Percentiles rank a stretch among this genome's conserved stretches.
Evolutionary conservation across 1,284 basidiomycete genomes (phyloP).

Genomic region (Cryptococcus sp.): DNA sequence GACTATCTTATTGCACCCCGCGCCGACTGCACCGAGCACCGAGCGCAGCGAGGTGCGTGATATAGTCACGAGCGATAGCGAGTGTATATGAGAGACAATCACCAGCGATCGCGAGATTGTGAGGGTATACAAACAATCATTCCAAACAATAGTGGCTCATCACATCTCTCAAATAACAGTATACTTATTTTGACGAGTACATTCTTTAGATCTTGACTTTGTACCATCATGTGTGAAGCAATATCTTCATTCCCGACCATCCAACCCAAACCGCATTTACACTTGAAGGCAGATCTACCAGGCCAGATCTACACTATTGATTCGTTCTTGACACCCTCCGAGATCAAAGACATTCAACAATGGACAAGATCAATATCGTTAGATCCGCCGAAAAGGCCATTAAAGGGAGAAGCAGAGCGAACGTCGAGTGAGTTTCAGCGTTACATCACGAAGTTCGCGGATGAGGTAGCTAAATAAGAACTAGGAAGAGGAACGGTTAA

Average conservation of each 20-base stretch:
- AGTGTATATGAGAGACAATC: no score
- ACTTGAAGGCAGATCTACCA: not conserved
- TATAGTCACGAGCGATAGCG: no score
- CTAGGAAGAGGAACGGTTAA: slow-evolving; percentile 62
- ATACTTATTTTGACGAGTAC: no score
- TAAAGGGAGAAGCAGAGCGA: slow-evolving; percentile 71
- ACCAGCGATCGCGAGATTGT: no score
- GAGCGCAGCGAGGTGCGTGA: no score
- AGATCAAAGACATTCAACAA: slow-evolving; percentile 50
- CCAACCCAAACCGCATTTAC: not conserved
- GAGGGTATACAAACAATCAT: no score
- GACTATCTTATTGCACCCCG: slow-evolving; percentile 16
- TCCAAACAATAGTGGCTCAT: no score
- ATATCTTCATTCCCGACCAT: not conserved
- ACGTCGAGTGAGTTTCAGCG: slow-evolving; percentile 57
- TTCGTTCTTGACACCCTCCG: slow-evolving; percentile 26
- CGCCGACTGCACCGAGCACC: no score
- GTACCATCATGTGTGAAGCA: not conserved
- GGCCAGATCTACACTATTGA: slow-evolving; percentile 61
- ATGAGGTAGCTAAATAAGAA: not conserved
- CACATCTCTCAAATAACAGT: no score
- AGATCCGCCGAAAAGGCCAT: slow-evolving; percentile 61
- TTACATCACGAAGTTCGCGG: not conserved
- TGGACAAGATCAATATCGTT: slow-evolving; percentile 63
- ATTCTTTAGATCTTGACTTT: no score